Base-by-base conservation (phyloP, 495 filamentous ascomycete species). In the Aspergillus homomorphus region DNA sequence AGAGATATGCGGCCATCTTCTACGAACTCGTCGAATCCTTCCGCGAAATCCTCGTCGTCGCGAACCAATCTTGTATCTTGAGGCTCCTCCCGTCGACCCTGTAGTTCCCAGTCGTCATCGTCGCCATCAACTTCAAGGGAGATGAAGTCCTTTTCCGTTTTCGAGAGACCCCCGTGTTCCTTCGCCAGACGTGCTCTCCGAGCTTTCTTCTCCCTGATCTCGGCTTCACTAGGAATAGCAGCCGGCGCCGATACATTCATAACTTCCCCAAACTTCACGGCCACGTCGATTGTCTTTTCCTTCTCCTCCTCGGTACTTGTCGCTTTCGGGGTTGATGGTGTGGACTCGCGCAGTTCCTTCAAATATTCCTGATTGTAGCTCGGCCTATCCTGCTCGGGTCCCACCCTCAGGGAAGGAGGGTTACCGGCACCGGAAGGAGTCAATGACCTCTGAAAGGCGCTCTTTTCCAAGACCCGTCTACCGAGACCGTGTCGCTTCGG, bases 41-140 rank as follows among this genome's bases (percentile, higher is more conserved):
- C 94, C 28, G 86, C 87, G n/a, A 97, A 83, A 66, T 96, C 90
- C 66, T 98, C 94, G 66, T 97, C 93, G 53, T 96, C 92, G 23
- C 81, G 80, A 4, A 90, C 80, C 9, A 97, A 81, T n/a, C 94
- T 80, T 9, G 87, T 89, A 53, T 92, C 85, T 42, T 54, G 56
- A 3, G 74, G 66, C 80, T 85, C 66, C 69, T 76, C 68, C 60
- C 73, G 59, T 46, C 57, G 54, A 1, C 77, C 52, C 73, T 80
- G 61, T 56, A 69, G 58, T 23, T 76, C 75, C 68, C 73, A 76
- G 26, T 82, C 74, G 38, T 70, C 69, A 24, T 81, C 80, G 24
- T 78, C 72, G 24, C 78, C 77, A 24, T 76, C 77, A 48, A 82
- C 85, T n/a, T 86, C 79, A 1, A 96, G 79, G 0, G 87, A 82